These are phyloP conservation scores for Fraxinus xanthoxyloides DNA, from an alignment of 305 asterid species.

Conservation along the genomic window DNA sequence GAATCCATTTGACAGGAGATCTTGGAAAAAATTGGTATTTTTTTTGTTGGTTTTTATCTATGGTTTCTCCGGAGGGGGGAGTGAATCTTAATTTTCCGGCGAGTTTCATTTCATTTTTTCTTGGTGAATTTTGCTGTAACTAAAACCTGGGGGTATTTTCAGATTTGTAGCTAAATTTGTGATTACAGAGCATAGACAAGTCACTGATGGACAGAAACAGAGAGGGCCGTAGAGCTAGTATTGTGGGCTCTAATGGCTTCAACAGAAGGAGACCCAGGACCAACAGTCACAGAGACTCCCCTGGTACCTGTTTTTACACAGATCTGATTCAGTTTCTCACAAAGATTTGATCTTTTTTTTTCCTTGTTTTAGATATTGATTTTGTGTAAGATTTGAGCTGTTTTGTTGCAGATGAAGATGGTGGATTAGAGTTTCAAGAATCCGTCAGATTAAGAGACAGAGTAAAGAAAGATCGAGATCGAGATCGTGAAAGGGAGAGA, in stretches of 20 bases:
- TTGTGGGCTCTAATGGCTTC: slow-evolving; percentile 84
- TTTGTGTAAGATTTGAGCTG: background rate
- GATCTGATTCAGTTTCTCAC: slow-evolving; percentile 23
- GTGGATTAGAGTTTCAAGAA: slow-evolving; percentile 76
- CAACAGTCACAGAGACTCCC: slow-evolving; percentile 83
- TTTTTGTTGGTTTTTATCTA: background rate
- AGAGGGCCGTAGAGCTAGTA: slow-evolving; percentile 83
- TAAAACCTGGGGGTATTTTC: slow-evolving; percentile 27
- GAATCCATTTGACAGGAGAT: slow-evolving; percentile 35
- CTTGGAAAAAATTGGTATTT: slow-evolving; percentile 21
- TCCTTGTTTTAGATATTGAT: background rate
- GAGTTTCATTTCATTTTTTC: background rate
- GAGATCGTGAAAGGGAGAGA: slow-evolving; percentile 65
- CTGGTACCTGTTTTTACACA: slow-evolving; percentile 44
- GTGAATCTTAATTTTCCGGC: slow-evolving; percentile 44
- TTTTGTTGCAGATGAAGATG: slow-evolving; percentile 74
- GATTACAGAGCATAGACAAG: slow-evolving; percentile 11
- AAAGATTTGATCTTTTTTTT: slow-evolving; percentile 21
- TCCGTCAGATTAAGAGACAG: slow-evolving; percentile 74
- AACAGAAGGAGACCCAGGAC: slow-evolving; percentile 76
- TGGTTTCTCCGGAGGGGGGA: slow-evolving; percentile 27
- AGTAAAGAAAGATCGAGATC: slow-evolving; percentile 92
- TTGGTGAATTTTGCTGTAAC: slow-evolving; percentile 32
- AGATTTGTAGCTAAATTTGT: slow-evolving; percentile 29
- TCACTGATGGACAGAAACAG: slow-evolving; percentile 83